Evolutionary conservation across 2,329 filamentous ascomycete species (phyloP), one percentile per base, ranked within the genome.

Genomic region (Fusarium oxysporum): DNA sequence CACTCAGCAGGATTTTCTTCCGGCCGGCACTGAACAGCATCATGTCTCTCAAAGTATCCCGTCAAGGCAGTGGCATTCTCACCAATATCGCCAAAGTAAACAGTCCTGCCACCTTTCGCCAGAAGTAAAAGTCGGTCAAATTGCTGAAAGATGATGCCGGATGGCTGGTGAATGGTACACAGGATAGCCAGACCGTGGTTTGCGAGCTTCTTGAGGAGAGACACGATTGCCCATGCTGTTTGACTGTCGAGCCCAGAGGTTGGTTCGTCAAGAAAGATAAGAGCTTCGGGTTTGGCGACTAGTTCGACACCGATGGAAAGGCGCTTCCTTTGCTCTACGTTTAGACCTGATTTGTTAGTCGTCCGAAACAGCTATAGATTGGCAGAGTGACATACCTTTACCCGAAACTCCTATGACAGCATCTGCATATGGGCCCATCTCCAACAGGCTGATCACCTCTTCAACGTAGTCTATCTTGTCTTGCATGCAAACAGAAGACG

Each of bases 391-490:
- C 21, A 17, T 32, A 51, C 61, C 88, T 57, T 85, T 86, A 1
- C 89, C 89, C 1, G 86, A 86, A 0, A 86, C 82, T 70, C 90
- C 90, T 45, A 92, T 88, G 3, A 91, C 84, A 5, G 88, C 88
- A 54, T 91, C 87, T 5, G 89, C 88, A 61, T 90, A 91, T 41
- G 90, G 87, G 35, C 86, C 80, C 88, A 92, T 90, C 69, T 88
- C 86, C 12, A 92, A 81, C 79, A 92, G 85, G 77, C 84, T 82
- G 72, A 91, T 90, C 12, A 90, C 92, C 76, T 96, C 92, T 60
- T 95, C 91, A n/a, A 96, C 93, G 71, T 96, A 96, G 4, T 88
- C 91, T 4, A 94, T 80, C 83, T 96, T 97, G 77, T 96, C 93
- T 40, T 88, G 82, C 12, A 86, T 86, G 2, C 8, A 91, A 84